A percentile compares a stretch with the other conserved stretches of the same genome.
Conservation (phyloP, 257 asterid genomes). For the Linaria vulgaris region DNA sequence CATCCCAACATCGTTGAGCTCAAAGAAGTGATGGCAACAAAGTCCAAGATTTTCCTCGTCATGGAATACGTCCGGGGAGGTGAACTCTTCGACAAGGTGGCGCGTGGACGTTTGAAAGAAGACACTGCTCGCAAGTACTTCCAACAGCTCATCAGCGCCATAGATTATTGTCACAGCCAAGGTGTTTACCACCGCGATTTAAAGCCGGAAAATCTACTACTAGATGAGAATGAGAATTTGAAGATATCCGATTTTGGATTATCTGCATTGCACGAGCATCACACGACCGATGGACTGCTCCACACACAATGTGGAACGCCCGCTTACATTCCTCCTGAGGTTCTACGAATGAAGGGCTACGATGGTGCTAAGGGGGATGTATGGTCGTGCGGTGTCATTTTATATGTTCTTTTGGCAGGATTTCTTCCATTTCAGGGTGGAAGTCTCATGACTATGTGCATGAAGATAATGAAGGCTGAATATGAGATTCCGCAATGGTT, state of each 20-base stretch:
- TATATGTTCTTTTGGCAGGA: constrained; percentile 48
- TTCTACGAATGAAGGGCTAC: constrained; percentile 36
- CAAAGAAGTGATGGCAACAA: constrained; percentile 49
- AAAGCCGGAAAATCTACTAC: constrained; percentile 50
- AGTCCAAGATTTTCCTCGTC: constrained; percentile 40
- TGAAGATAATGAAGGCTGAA: constrained; percentile 27
- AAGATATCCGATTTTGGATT: constrained; percentile 46
- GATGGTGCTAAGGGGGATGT: constrained; percentile 40
- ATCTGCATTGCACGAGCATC: constrained; percentile 36
- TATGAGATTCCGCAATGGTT: constrained; percentile 40
- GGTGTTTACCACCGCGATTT: constrained; percentile 48
- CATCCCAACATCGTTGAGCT: constrained; percentile 48
- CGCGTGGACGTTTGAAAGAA: constrained; percentile 34
- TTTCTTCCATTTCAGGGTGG: constrained; percentile 39
- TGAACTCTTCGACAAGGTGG: constrained; percentile 33
- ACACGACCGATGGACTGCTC: constrained; percentile 31
- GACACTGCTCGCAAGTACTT: constrained; percentile 40
- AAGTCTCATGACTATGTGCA: constrained; percentile 32
- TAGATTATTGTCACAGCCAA: constrained; percentile 40
- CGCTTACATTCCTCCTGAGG: constrained; percentile 47
- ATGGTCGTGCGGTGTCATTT: constrained; percentile 47
- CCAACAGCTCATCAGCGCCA: constrained; percentile 42
- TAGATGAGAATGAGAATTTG: constrained; percentile 35
- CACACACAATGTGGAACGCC: constrained; percentile 54
- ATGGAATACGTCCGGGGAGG: constrained; percentile 45